Evolutionary conservation across 164 flowering plant genomes (phyloP).

Genomic region (Tinospora cordifolia): DNA sequence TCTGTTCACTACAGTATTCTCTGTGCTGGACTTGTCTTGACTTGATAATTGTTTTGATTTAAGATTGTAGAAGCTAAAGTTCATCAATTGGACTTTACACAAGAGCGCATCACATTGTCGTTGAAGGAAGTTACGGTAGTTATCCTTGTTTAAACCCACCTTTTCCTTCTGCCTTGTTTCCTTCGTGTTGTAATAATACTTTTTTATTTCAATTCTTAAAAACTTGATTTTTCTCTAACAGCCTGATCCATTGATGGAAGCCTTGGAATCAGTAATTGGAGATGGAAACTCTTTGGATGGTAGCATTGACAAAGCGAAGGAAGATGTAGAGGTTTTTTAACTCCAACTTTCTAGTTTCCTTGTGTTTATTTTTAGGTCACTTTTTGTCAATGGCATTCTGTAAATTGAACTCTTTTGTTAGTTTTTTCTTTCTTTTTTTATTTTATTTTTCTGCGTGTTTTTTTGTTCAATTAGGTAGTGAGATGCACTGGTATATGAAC

Average conservation of each 20-base stretch:
- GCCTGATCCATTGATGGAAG: slow-evolving; percentile 84
- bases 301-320: slow-evolving; percentile 39
- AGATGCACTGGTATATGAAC: no score
- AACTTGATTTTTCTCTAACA: slow-evolving; percentile 29
- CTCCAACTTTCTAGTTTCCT: slow-evolving; percentile 4
- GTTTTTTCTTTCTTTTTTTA: neutral
- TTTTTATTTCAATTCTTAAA: neutral
- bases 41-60: slow-evolving; percentile 8
- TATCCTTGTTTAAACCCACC: neutral
- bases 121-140: slow-evolving; percentile 72
- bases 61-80: slow-evolving; percentile 94
- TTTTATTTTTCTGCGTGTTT: neutral
- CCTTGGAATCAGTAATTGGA: slow-evolving; percentile 72
- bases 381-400: neutral
- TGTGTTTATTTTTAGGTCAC: neutral
- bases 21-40: slow-evolving; percentile 3
- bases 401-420: neutral
- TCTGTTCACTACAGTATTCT: neutral
- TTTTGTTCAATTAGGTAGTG: neutral
- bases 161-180: neutral
- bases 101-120: slow-evolving; percentile 76
- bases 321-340: slow-evolving; percentile 60
- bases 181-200: neutral
- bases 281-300: slow-evolving; percentile 43
- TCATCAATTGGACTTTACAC: slow-evolving; percentile 74